phyloP scores from a whole-genome alignment of 2,329 filamentous ascomycete species.

The Fusarium proliferatum region DNA sequence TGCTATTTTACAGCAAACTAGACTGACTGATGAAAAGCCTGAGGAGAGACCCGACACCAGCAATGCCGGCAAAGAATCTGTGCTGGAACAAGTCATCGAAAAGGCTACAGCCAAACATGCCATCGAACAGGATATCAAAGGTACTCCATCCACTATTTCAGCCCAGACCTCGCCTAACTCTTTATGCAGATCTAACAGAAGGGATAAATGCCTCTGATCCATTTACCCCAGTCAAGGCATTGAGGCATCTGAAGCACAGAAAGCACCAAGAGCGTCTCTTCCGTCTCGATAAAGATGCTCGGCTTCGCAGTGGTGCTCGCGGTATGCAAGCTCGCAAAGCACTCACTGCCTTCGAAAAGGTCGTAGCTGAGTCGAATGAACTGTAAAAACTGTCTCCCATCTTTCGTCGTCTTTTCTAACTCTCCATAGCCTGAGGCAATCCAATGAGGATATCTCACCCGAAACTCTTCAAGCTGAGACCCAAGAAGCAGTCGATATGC shows the following conservation, averaged over 20 bases:
- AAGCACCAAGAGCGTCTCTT: conserved; percentile 72
- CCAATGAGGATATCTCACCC: conserved; percentile 66
- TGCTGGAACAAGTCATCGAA: conserved; percentile 76
- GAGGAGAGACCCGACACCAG: conserved; percentile 23
- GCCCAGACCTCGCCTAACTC: background rate
- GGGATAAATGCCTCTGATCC: conserved; percentile 69
- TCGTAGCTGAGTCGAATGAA: conserved; percentile 66
- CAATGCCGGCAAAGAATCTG: conserved; percentile 50
- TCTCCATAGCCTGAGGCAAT: conserved; percentile 58
- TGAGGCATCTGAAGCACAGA: conserved; percentile 71
- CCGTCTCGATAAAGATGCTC: conserved; percentile 77
- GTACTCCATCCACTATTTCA: conserved; percentile 49
- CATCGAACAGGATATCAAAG: conserved; percentile 69
- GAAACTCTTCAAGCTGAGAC: conserved; percentile 72
- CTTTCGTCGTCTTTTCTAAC: background rate
- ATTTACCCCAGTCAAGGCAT: conserved; percentile 67
- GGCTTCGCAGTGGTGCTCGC: conserved; percentile 77
- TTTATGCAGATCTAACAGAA: conserved; percentile 62
- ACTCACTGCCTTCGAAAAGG: conserved; percentile 75
- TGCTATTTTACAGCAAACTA: conserved; percentile 76
- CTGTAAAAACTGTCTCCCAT: conserved; percentile 53
- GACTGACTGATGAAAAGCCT: conserved; percentile 48
- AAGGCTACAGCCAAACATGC: conserved; percentile 66
- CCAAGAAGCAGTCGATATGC: conserved; percentile 74
- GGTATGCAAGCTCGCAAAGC: conserved; percentile 82